Evolutionary conservation across 306 rosid species (phyloP).

Genomic region (Quercus cerris): DNA sequence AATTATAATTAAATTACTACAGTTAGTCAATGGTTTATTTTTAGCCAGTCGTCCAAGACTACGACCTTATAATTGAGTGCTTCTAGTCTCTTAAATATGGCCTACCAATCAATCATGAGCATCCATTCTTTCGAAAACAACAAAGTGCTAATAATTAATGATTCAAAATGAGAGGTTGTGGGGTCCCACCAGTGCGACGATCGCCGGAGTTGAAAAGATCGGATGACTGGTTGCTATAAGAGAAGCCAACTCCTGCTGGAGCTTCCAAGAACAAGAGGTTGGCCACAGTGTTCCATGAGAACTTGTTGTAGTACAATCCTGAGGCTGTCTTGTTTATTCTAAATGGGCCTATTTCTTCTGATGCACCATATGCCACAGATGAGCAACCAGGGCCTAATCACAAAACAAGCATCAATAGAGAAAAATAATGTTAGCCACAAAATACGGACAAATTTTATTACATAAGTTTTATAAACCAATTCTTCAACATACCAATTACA

Average conservation of each 20-base stretch:
- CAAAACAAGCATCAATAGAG: too few species aligned
- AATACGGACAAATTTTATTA: too few species aligned
- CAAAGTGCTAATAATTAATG: constrained; percentile 2
- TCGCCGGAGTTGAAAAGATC: constrained; percentile 80
- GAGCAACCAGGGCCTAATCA: constrained; percentile 91
- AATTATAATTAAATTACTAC: constrained; percentile 9
- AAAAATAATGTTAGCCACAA: too few species aligned
- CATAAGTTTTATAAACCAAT: too few species aligned
- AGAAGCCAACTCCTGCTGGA: constrained; percentile 96
- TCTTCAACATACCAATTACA: too few species aligned
- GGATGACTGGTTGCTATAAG: constrained; percentile 78
- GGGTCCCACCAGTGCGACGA: constrained; percentile 68
- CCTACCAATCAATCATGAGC: constrained; percentile 29
- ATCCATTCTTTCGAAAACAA: neutral
- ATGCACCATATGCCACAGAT: constrained; percentile 97
- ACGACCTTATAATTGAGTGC: constrained; percentile 2
- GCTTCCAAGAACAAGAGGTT: constrained; percentile 84
- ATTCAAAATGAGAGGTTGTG: neutral
- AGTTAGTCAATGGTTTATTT: constrained; percentile 10
- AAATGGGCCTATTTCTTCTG: constrained; percentile 93
- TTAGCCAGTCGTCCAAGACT: constrained; percentile 5
- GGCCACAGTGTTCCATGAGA: constrained; percentile 84
- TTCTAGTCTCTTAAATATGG: constrained; percentile 4
- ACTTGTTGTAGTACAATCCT: constrained; percentile 72
- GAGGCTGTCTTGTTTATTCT: constrained; percentile 72